Percentiles rank a stretch among this genome's conserved stretches.
These are phyloP conservation scores for Glycine tomentella DNA, from an alignment of 306 rosid species.

Conservation along the genomic window DNA sequence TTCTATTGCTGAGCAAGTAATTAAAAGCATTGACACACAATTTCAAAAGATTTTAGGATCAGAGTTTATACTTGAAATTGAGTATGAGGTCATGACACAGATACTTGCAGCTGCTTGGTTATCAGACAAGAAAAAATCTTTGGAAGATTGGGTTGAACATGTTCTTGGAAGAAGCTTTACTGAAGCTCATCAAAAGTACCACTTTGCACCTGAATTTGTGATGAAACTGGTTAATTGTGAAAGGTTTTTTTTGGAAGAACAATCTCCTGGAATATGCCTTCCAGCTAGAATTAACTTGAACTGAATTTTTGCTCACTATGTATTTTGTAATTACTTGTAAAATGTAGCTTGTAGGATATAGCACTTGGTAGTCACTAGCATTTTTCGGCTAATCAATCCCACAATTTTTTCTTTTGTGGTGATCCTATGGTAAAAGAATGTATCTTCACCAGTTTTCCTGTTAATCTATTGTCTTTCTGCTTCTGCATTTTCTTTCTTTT, in stretches of 20 bases:
- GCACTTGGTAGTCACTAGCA: slow-evolving; percentile 51
- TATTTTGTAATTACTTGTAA: slow-evolving; percentile 73
- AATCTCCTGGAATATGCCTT: slow-evolving; percentile 68
- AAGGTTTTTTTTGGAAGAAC: slow-evolving; percentile 59
- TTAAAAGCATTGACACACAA: slow-evolving; percentile 55
- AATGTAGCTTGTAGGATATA: slow-evolving; percentile 64
- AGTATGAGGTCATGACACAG: slow-evolving; percentile 68
- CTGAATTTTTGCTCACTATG: slow-evolving; percentile 55
- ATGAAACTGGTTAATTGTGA: slow-evolving; percentile 64
- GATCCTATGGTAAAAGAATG: slow-evolving; percentile 48
- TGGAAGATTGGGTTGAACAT: slow-evolving; percentile 74
- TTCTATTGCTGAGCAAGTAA: slow-evolving; percentile 61
- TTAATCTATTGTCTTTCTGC: background rate
- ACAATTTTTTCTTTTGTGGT: slow-evolving; percentile 47
- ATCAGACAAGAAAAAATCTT: slow-evolving; percentile 60
- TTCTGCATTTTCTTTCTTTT: background rate
- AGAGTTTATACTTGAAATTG: slow-evolving; percentile 66
- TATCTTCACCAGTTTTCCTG: slow-evolving; percentile 28
- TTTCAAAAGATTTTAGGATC: slow-evolving; percentile 60
- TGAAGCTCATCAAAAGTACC: slow-evolving; percentile 63
- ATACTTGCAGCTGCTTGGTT: slow-evolving; percentile 89
- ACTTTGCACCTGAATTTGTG: slow-evolving; percentile 41
- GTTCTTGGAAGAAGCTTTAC: slow-evolving; percentile 69
- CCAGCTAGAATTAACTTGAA: slow-evolving; percentile 74
- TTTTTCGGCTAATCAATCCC: slow-evolving; percentile 48